Base-by-base conservation (phyloP, 805 yeast genomes). In the Wickerhamomyces ciferrii region DNA sequence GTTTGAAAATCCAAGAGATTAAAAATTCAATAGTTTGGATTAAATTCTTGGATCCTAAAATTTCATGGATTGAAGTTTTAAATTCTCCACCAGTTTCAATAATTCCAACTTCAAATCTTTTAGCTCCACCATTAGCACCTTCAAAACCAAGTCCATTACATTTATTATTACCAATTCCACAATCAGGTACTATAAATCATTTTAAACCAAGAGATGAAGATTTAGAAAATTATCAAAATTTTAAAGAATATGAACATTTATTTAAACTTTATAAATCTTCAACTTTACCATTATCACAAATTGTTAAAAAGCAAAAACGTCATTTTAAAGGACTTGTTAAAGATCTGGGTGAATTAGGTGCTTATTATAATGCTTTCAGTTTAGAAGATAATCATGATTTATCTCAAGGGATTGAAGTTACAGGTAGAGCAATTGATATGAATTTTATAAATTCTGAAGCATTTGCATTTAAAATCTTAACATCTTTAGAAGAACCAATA, bases 341-440 rank as follows among this genome's bases (percentile, higher is more conserved):
- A 24, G 88, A 83, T 55, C 74, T 83, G 48, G 82, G 88, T 0
- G 94, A 87, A 51, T 63, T 87, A n/a, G 96, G 96, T 3, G 86
- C 84, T 1, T 72, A 76, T 53, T 79, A 75, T 57, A 81, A 81
- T 52, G 81, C 83, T 1, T 77, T 81, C 57, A 72, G 81, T 49
- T 62, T 81, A 29, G 84, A 81, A 52, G 68, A 69, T 46, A 55
- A 54, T 19, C 48, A 54, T 21, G 43, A 54, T 42, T 37, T 82
- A 43, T 78, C 94, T 1, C 59, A 80, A 4, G 71, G 81, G 2
- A 74, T 88, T 49, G 98, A 94, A 60, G 80, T 81, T 51, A 78
- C 89, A 25, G 97, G 98, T 1, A 90, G 87, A 58, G 84, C 90
- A 1, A 82, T 87, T 51, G 98, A 94, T 62, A 76, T 83, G 36